Evolutionary conservation across 805 yeast genomes (phyloP), one percentile per base, ranked within the genome.

Genomic region (Candida broadrunensis): DNA sequence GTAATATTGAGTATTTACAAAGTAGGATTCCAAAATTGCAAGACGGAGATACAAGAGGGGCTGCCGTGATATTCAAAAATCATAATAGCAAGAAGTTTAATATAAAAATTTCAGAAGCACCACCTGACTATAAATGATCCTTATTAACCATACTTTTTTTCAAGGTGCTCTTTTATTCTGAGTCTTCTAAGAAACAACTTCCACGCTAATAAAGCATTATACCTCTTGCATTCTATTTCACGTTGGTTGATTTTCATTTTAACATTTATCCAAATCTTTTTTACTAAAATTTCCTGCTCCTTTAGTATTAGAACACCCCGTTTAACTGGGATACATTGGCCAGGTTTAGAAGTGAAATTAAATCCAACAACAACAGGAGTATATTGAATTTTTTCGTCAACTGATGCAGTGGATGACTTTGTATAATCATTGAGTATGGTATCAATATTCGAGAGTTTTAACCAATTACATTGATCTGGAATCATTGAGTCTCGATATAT

Each of bases 361-460:
- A 62, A 63, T 1, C 68, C 68, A 3, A 46, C 47, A 2, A 63
- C 65, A 4, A 63, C 69, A 2, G 67, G 61, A 5, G 61, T 60
- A 45, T 40, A 63, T 8, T 58, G 50, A 2, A 60, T 32, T 2
- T 36, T 18, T 1, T 46, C 45, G n/a, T 26, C 14, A 7, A 23
- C 21, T 4, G 39, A 34, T 7, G 35, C 38, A 7, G 33, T 41
- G 35, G 24, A 6, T 40, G 13, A 33, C 2, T 45, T 38, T 7
- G 33, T 42, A 36, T 51, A 50, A n/a, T 19, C 41, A n/a, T 15
- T 25, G 2, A 60, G 33, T 13, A 60, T 49, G 11, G 23, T 23
- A 29, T 59, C 64, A 5, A 61, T 53, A 25, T 44, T 37, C 3
- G 51, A 25, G 7, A 62, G 37, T 27, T 43, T 45, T 12, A 64